These are phyloP conservation scores for Haberlea rhodopensis DNA, from an alignment of 257 asterid genomes.

Conservation along the genomic window DNA sequence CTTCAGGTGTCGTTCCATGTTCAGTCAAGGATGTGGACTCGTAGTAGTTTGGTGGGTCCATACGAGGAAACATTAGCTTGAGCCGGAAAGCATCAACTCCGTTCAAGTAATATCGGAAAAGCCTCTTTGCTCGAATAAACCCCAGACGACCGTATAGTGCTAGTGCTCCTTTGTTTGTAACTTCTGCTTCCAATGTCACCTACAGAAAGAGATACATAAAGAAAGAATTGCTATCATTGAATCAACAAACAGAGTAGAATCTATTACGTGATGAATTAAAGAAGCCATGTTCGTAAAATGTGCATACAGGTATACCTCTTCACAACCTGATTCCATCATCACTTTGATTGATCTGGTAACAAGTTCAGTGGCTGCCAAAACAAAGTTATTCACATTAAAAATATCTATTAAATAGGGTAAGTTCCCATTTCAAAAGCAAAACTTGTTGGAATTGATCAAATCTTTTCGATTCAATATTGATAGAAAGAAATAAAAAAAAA, in stretches of 20 bases:
- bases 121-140: constrained; percentile 87
- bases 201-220: constrained; percentile 23
- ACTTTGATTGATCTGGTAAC: neutral
- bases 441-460: neutral
- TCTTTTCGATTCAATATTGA: neutral
- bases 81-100: constrained; percentile 96
- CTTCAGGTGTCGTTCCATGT: constrained; percentile 30
- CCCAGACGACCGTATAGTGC: constrained; percentile 93
- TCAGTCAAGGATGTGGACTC: constrained; percentile 26
- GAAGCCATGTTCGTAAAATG: neutral
- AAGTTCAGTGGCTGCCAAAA: neutral
- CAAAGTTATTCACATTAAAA: neutral
- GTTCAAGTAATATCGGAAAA: constrained; percentile 86
- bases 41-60: constrained; percentile 34
- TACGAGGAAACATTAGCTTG: constrained; percentile 75
- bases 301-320: neutral
- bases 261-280: too few relatives aligned
- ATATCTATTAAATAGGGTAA: too few relatives aligned
- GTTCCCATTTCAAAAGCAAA: neutral
- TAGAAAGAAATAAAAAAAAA: neutral
- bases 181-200: constrained; percentile 98
- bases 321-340: neutral
- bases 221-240: neutral
- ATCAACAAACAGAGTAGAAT: neutral
- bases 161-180: constrained; percentile 89